Base-by-base conservation (phyloP, 495 filamentous ascomycete genomes). In the Xylona heveae region DNA sequence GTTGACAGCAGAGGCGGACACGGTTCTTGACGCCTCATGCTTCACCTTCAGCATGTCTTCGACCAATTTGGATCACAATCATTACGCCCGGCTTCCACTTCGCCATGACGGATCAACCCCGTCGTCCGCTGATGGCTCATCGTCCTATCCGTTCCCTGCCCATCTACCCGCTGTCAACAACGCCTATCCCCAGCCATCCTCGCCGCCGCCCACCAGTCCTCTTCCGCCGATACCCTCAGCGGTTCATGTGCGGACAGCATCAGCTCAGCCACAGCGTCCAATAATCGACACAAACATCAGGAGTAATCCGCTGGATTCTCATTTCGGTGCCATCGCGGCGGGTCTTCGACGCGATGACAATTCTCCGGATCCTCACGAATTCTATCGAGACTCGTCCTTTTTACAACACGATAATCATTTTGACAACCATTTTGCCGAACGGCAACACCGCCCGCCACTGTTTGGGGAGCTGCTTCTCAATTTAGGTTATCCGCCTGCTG, bases 301-400 rank as follows among this genome's bases (percentile, higher is more conserved):
- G 13, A 30, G 36, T 1, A 34, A 30, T 28, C n/a, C 24, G 19
- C 32, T 39, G 9, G 39, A 37, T 23, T 18, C 33, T 29, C 22
- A 37, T 28, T 20, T 36, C 28, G 38, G 38, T 23, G 37, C 30
- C 18, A 15, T 38, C 30, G 28, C 36, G 22, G 24, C 26, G 22
- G 36, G 30, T 10, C 29, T 31, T 17, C 22, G 22, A 4, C 25
- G 21, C 19, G 41, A 49, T 20, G 48, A 48, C 34, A 37, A 46
- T 17, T 64, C 58, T 19, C 53, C 62, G 22, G 58, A 68, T 42
- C 64, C 61, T 10, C 59, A 60, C 45, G 61, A 64, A 9, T 67
- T 54, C 43, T 68, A 67, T 42, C 55, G 59, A 27, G 49, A 43
- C 30, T 48, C n/a, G n/a, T n/a, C n/a, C n/a, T n/a, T n/a, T n/a